Base-by-base conservation (phyloP, 2,329 filamentous ascomycete species). In the Talaromyces sp. region DNA sequence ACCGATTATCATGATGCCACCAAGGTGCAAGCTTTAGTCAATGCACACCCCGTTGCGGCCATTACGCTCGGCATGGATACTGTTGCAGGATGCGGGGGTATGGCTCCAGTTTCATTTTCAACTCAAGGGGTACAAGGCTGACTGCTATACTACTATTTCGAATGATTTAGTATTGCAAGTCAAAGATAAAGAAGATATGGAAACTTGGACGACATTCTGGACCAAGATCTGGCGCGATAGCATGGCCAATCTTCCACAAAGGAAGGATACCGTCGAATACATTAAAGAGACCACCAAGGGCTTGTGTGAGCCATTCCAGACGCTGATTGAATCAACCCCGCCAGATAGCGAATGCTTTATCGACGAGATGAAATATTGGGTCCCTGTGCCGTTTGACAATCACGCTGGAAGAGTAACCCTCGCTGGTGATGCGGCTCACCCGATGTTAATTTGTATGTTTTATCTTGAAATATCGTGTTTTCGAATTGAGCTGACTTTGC, bases 301-400 rank as follows among this genome's bases (percentile, higher is more conserved):
- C 36, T 8, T 61, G 11, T 61, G 59, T 36, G 59, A 61, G 27
- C 59, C 59, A 19, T 61, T 61, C 39, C 54, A 61, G 25, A 52
- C 59, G 7, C n/a, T 61, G 17, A 22, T 61, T 30, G 42, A 57
- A 25, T 61, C 53, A 30, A 61, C 59, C 2, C 54, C 59, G 19
- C 17, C 30, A 11, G 59, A 52, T 17, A 57, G 59, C 28, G 25
- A 36, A 30, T 61, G 59, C n/a, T 61, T 57, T 57, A 32, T 61
- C 1, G 59, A 61, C 52, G 59, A 61, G 33, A 61, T 61, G 59
- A 61, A 57, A 28, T 61, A 42, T 49, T 61, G 59, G 59, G 33
- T 61, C n/a, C 59, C 59, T 2, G 47, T 61, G 13, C 44, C 54
- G 11, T 61, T 57, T 13, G 44, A 61, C 8, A 61, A 61, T 22